These are phyloP conservation scores for Sergeia podlipaevii DNA, from an alignment of 208 protist genomes.

Conservation along the genomic window DNA sequence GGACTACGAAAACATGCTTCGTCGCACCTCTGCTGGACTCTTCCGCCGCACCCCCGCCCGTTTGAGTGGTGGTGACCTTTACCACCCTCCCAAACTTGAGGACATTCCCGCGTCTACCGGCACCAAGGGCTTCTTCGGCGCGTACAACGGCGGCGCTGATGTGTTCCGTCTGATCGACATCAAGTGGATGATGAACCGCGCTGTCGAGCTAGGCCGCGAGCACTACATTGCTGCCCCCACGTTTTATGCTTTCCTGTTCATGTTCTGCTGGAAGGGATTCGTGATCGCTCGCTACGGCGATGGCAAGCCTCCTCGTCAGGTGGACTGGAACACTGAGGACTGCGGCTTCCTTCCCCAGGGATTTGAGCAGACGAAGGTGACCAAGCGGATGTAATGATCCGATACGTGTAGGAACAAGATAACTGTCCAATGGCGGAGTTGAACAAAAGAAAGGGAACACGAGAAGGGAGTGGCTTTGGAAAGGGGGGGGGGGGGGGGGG, in stretches of 20 bases:
- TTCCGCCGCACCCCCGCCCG: conserved; percentile 69
- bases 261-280: conserved; percentile 85
- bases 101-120: conserved; percentile 55
- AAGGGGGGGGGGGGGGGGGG: not conserved
- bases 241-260: conserved; percentile 77
- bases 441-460: not conserved
- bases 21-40: conserved; percentile 58
- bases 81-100: conserved; percentile 75
- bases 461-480: conserved; percentile 1
- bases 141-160: conserved; percentile 59
- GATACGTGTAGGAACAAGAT: not conserved
- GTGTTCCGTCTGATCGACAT: conserved; percentile 76
- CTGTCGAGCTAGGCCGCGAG: conserved; percentile 78
- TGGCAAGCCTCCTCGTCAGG: conserved; percentile 72
- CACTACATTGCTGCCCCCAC: conserved; percentile 84
- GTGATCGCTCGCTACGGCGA: conserved; percentile 73
- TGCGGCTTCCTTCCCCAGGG: conserved; percentile 67
- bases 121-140: conserved; percentile 78
- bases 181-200: conserved; percentile 91
- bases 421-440: not conserved
- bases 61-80: conserved; percentile 80
- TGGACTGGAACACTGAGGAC: conserved; percentile 90
- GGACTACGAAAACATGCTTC: conserved; percentile 81
- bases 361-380: conserved; percentile 72
- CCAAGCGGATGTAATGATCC: conserved; percentile 36